Percentiles rank a stretch among this genome's conserved stretches.
phyloP scores from a whole-genome alignment of 2,329 filamentous ascomycete species.

The Rhynchosporium secalis region DNA sequence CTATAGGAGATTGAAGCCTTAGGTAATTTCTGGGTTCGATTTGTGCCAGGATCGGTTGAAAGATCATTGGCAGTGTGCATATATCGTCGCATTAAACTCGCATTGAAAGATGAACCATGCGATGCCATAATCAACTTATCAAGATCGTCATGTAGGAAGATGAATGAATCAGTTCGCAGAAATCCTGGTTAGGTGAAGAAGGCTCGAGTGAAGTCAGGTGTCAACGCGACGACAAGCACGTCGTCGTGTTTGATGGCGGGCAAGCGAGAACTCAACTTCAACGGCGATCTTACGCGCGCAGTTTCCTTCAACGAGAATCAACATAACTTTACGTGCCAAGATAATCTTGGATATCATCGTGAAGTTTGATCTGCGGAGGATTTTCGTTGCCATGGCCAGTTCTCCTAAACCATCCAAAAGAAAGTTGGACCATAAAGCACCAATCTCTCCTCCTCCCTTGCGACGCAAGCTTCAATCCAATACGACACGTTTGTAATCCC shows the following conservation, averaged over 20 bases:
- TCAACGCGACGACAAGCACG: background rate
- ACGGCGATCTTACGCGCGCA: background rate
- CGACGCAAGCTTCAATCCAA: conserved; percentile 41
- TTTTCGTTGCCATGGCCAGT: conserved; percentile 28
- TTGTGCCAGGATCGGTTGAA: too few species aligned
- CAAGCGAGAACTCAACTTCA: background rate
- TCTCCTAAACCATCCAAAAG: conserved; percentile 32
- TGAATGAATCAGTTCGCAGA: background rate
- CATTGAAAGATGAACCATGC: too few species aligned
- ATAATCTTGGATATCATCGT: conserved; percentile 1
- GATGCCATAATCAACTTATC: too few species aligned
- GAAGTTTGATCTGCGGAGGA: background rate
- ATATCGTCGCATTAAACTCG: too few species aligned
- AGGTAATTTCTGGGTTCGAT: too few species aligned
- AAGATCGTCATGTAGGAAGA: too few species aligned
- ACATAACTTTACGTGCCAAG: background rate
- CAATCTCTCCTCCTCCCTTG: conserved; percentile 39
- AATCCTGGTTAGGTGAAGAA: background rate
- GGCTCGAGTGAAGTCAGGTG: background rate
- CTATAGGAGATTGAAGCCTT: too few species aligned
- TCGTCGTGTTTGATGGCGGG: conserved; percentile 1
- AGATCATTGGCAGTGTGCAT: too few species aligned
- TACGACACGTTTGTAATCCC: conserved; percentile 37
- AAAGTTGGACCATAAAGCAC: conserved; percentile 30
- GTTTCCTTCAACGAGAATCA: background rate